Evolutionary conservation across 169 alveolate genomes (phyloP), one percentile per base, ranked within the genome.

Genomic region (Plasmodium knowlesi): DNA sequence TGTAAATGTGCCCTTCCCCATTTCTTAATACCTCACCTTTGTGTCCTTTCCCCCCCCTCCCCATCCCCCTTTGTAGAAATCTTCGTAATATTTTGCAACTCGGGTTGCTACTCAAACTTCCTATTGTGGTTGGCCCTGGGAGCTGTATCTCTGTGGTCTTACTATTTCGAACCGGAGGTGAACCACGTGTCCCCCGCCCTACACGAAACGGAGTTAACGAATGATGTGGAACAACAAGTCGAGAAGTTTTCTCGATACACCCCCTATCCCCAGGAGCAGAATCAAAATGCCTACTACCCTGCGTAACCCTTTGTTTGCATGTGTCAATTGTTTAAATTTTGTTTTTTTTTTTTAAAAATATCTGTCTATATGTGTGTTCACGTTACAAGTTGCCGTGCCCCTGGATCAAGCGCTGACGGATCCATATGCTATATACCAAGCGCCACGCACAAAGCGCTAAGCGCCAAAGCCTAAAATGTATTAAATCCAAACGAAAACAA

Each of bases 141-240:
- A 28, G 98, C 98, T 1, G 98, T 97, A 19, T 92, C 98, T 30
- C 92, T 97, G 14, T 98, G 99, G 99, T 98, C 98, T 0, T 92
- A 96, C 50, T 97, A 97, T 78, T 98, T 98, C 92, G 99, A 98
- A 92, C 99, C 99, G 9, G 98, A 97, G 93, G 98, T 98, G 22
- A 97, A 96, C 83, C 97, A 96, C 78, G 98, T 97, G 16, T 98
- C 99, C n/a, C 99, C 99, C 28, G 97, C 99, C 9, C 95, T 98
- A 74, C 97, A 97, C 74, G 99, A 98, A 94, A 98, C 99, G 22
- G 99, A 98, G 80, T 93, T 98, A 82, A 98, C 99, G 50, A 98
- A 98, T 93, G 99, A 98, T 81, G 99, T 98, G 22, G 99, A 98
- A 84, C 98, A 97, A 84, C 99, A 98, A 90, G 99, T 98, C 19